Evolutionary conservation across 768 basidiomycete genomes (phyloP), one percentile per base, ranked within the genome.

Genomic region (Mycena kentingensis): DNA sequence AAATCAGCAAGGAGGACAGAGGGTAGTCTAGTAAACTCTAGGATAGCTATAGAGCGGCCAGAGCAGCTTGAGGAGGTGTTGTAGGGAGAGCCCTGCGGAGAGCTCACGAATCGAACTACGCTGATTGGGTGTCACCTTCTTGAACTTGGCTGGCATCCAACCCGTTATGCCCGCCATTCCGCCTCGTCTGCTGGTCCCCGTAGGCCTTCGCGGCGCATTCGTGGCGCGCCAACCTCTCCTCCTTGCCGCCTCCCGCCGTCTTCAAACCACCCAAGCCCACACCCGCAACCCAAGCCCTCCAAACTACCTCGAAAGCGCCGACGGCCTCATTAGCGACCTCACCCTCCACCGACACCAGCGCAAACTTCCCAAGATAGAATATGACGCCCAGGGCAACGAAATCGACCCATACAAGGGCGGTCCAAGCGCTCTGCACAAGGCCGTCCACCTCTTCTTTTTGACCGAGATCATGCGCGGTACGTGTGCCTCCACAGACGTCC

Each of bases 391-490:
- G 0, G 83, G 76, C 35, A 79, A 79, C 39, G 76, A 82, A 60
- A 64, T 81, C 4, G 77, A 91, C 63, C 81, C 84, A 36, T 93
- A 90, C 77, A 79, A 80, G 65, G 77, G 74, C 49, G 94, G 93
- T 0, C 91, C 89, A 13, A 87, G 87, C 68, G 94, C 97, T 38
- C 78, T 99, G 43, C 93, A 98, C 78, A 98, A 98, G 72, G 95
- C 95, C 42, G 88, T 91, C 36, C 88, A 94, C 69, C 67, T 97
- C 43, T 98, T 98, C 81, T 98, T 99, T 83, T 93, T 99, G 70
- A 98, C 96, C 52, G 97, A 99, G 74, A 97, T 99, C 63, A 74
- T 96, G 66, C 79, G 96, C 80, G 96, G 96, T 93, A 63, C 51
- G 84, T 71, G n/a, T 31, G 19, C 28, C 36, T 36, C 37, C 27